Conservation (phyloP, 345 rosid genomes). For the Gossypium arboreum region DNA sequence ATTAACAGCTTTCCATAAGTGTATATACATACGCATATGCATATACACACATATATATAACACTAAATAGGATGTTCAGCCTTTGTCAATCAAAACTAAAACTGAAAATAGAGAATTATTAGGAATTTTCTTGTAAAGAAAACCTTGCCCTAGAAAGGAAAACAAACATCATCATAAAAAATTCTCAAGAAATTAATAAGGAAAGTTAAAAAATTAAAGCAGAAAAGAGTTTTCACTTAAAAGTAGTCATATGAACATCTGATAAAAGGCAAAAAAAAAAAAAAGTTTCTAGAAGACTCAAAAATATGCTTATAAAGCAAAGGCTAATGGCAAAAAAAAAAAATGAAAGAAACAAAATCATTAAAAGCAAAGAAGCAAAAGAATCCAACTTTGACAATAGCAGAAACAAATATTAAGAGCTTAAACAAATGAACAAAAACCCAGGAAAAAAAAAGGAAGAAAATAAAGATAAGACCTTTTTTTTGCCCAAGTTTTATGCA, state of each 20-base stretch:
- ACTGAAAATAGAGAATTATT: background rate
- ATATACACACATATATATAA: too few relatives aligned
- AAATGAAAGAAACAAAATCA: constrained; percentile 30
- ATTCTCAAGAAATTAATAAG: background rate
- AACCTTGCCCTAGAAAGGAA: background rate
- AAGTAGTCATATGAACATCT: constrained; percentile 1
- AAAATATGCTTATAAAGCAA: background rate
- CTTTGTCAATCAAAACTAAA: background rate
- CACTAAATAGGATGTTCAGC: background rate
- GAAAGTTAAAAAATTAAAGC: background rate
- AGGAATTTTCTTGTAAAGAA: background rate
- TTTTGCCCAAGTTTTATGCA: background rate
- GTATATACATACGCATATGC: too few relatives aligned
- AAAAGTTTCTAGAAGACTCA: constrained; percentile 12
- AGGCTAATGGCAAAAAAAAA: constrained; percentile 17
- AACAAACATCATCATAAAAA: background rate
- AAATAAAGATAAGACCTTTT: constrained; percentile 1
- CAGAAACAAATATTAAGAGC: background rate
- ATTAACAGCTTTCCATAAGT: background rate
- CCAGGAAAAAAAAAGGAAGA: background rate
- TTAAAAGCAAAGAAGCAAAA: constrained; percentile 12
- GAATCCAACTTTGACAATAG: background rate
- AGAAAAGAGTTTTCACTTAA: constrained; percentile 6
- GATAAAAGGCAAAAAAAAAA: constrained; percentile 19
- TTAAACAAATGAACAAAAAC: background rate